These are phyloP conservation scores for Phytopythium aichiense DNA, from an alignment of 352 stramenopile species.

Conservation along the genomic window DNA sequence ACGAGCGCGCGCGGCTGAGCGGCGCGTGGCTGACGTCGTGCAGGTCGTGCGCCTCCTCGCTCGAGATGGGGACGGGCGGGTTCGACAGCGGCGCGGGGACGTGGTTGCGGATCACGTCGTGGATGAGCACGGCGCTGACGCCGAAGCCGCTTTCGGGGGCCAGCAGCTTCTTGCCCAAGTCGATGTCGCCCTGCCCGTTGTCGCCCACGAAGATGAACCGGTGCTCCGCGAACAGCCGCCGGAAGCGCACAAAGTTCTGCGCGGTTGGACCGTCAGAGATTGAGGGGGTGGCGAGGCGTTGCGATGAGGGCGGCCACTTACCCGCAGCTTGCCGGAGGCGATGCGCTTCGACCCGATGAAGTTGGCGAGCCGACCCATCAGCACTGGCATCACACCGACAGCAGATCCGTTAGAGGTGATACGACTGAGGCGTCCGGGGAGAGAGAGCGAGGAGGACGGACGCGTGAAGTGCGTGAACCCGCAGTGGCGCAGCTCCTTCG, in stretches of 20 bases:
- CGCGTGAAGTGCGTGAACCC: slow-evolving; percentile 77
- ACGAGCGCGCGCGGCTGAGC: slow-evolving; percentile 27
- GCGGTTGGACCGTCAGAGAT: neutral
- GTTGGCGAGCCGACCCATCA: slow-evolving; percentile 68
- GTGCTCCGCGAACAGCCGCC: slow-evolving; percentile 65
- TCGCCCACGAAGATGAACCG: slow-evolving; percentile 80
- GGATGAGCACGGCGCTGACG: slow-evolving; percentile 64
- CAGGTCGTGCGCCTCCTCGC: neutral
- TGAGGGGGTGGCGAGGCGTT: neutral
- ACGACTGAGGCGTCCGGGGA: neutral
- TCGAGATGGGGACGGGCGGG: slow-evolving; percentile 1
- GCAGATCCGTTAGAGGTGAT: neutral
- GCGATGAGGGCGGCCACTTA: slow-evolving; percentile 11
- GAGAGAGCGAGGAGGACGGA: slow-evolving; percentile 20
- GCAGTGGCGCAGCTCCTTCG: slow-evolving; percentile 56
- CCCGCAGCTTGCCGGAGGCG: slow-evolving; percentile 60
- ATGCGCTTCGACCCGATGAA: slow-evolving; percentile 66
- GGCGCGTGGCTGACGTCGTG: slow-evolving; percentile 11
- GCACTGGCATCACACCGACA: slow-evolving; percentile 23
- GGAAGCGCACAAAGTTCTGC: slow-evolving; percentile 76
- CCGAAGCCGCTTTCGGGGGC: slow-evolving; percentile 43
- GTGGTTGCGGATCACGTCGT: slow-evolving; percentile 81
- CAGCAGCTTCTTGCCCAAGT: slow-evolving; percentile 69
- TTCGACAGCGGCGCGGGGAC: slow-evolving; percentile 5
- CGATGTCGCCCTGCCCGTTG: slow-evolving; percentile 80